These are phyloP conservation scores for Curvularia hawaiiensis DNA, from an alignment of 2,329 filamentous ascomycete species.

Conservation along the genomic window DNA sequence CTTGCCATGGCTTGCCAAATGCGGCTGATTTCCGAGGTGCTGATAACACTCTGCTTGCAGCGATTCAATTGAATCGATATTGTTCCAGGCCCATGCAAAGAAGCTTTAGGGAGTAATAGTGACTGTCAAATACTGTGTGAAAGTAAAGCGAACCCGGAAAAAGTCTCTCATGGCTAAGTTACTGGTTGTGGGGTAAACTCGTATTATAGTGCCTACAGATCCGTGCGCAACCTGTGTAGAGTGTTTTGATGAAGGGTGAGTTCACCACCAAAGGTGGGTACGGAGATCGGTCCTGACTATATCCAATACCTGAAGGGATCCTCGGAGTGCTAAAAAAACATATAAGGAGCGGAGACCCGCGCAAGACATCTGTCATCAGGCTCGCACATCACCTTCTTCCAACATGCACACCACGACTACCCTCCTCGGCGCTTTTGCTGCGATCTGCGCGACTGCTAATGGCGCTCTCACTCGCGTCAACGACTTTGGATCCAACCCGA, in stretches of 20 bases:
- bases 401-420: constrained; percentile 16
- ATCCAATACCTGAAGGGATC: not conserved
- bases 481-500: constrained; percentile 50
- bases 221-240: not conserved
- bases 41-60: not conserved
- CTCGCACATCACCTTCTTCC: not conserved
- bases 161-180: not conserved
- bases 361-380: not conserved
- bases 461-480: constrained; percentile 43
- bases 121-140: not conserved
- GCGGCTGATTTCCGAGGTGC: not conserved
- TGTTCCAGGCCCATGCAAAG: not conserved
- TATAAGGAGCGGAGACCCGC: constrained; percentile 3
- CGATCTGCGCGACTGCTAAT: constrained; percentile 15
- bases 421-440: constrained; percentile 7
- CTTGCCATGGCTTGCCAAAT: not conserved
- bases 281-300: not conserved
- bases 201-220: not conserved
- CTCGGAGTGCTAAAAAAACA: not conserved
- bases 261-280: constrained; percentile 1
- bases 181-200: not conserved
- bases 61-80: not conserved
- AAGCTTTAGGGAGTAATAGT: not conserved
- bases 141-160: not conserved
- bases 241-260: not conserved